A percentile compares a stretch with the other conserved stretches of the same genome.
phyloP scores from a whole-genome alignment of 2,329 filamentous ascomycete species.

The Penicillium rolfsii region DNA sequence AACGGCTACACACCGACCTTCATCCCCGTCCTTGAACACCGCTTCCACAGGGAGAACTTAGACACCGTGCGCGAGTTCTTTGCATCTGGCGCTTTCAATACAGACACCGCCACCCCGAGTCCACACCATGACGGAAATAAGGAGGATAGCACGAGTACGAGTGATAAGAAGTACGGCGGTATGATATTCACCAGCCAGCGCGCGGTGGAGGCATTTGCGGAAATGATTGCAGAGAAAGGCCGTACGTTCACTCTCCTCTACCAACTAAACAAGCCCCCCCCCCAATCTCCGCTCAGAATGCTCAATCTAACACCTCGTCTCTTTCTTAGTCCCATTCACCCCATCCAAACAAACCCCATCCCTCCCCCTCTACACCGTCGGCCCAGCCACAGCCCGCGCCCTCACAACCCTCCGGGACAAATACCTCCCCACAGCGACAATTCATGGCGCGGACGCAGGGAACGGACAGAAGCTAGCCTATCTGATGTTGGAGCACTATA shows the following conservation, averaged over 20 bases:
- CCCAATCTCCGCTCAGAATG: too few species aligned
- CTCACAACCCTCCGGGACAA: conserved; percentile 57
- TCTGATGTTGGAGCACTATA: conserved; percentile 80
- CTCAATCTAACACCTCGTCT: too few species aligned
- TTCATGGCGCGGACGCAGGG: conserved; percentile 80
- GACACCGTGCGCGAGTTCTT: conserved; percentile 41
- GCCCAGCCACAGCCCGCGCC: conserved; percentile 63
- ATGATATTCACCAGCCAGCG: conserved; percentile 56
- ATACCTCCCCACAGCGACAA: conserved; percentile 55
- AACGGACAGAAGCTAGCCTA: conserved; percentile 78
- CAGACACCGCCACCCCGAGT: background rate
- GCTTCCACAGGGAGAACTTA: conserved; percentile 44
- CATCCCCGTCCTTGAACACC: conserved; percentile 53
- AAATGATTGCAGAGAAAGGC: conserved; percentile 38
- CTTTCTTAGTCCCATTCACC: conserved; percentile 2
- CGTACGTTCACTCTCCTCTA: conserved; percentile 26
- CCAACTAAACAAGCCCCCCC: too few species aligned
- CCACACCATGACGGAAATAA: background rate
- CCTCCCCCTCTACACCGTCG: conserved; percentile 51
- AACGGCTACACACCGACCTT: conserved; percentile 43
- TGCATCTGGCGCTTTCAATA: conserved; percentile 33
- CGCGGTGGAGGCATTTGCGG: conserved; percentile 51
- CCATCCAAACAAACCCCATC: conserved; percentile 16
- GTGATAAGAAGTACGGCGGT: conserved; percentile 46
- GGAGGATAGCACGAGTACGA: background rate